Evolutionary conservation across 805 yeast species (phyloP).

Genomic region (Candida krabiensis): DNA sequence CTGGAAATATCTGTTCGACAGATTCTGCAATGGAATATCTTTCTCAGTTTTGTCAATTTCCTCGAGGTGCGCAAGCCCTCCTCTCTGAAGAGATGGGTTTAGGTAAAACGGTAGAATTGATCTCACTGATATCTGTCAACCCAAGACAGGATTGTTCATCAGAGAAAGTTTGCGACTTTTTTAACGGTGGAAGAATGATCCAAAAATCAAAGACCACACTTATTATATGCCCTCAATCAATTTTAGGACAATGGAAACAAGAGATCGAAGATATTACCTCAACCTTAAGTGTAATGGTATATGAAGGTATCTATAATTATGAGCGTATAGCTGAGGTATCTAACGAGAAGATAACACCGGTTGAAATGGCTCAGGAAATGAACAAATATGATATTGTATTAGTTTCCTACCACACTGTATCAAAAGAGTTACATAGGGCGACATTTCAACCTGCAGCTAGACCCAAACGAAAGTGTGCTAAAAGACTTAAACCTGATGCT

Average conservation of each 20-base stretch:
- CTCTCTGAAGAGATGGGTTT: constrained; percentile 96
- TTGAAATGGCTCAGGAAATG: constrained; percentile 51
- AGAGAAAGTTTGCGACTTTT: constrained; percentile 35
- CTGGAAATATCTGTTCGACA: constrained; percentile 45
- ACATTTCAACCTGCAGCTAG: constrained; percentile 60
- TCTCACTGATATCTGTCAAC: constrained; percentile 63
- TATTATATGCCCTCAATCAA: constrained; percentile 83
- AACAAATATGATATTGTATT: constrained; percentile 72
- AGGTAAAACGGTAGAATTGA: constrained; percentile 89
- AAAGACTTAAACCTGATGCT: constrained; percentile 22
- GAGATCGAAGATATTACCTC: constrained; percentile 67
- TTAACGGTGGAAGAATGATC: constrained; percentile 44
- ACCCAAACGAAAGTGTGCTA: constrained; percentile 42
- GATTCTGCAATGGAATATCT: constrained; percentile 32
- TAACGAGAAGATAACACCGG: constrained; percentile 23
- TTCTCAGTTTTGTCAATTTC: constrained; percentile 2
- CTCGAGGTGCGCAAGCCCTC: constrained; percentile 54
- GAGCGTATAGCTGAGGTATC: constrained; percentile 34
- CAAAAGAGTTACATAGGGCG: constrained; percentile 79
- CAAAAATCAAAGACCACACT: constrained; percentile 66
- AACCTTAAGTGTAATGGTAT: constrained; percentile 56
- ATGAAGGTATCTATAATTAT: constrained; percentile 51
- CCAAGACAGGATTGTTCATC: constrained; percentile 41
- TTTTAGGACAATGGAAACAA: constrained; percentile 80
- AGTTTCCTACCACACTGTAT: constrained; percentile 70